A percentile compares a stretch with the other conserved stretches of the same genome.
Evolutionary conservation across 805 yeast species (phyloP).

Genomic region (Suhomyces sp.): DNA sequence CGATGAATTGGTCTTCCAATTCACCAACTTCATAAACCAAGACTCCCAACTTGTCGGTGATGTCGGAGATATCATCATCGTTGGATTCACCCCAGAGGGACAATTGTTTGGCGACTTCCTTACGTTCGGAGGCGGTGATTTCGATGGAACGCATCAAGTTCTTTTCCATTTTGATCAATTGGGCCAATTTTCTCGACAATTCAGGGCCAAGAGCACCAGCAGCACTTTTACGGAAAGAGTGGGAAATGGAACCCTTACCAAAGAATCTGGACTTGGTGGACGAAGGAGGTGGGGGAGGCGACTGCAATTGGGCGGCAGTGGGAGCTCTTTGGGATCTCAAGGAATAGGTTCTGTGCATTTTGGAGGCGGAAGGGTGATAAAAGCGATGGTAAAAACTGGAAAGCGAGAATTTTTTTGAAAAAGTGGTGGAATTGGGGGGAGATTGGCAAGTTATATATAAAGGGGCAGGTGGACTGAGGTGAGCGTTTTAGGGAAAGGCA

Average conservation of each 20-base stretch:
- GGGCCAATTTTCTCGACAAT: conserved; percentile 86
- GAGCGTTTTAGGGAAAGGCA: conserved; percentile 3
- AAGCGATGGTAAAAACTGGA: no score
- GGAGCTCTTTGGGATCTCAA: conserved; percentile 78
- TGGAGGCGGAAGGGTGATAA: no score
- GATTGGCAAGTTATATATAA: conserved; percentile 4
- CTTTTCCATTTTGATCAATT: conserved; percentile 93
- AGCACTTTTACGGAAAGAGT: conserved; percentile 72
- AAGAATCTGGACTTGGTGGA: conserved; percentile 71
- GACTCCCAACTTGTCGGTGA: conserved; percentile 96
- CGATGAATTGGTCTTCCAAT: conserved; percentile 96
- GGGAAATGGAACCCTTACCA: conserved; percentile 70
- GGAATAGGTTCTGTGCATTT: conserved; percentile 84
- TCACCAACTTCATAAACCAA: conserved; percentile 95
- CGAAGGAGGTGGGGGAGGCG: conserved; percentile 81
- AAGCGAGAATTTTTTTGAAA: conserved; percentile 4
- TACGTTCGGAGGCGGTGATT: conserved; percentile 88
- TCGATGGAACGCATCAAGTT: conserved; percentile 92
- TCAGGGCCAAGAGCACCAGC: conserved; percentile 96
- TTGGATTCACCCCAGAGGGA: conserved; percentile 98
- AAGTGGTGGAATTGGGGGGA: conserved; percentile 8
- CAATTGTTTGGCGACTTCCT: conserved; percentile 95
- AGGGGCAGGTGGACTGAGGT: conserved; percentile 4
- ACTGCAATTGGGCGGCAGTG: conserved; percentile 75
- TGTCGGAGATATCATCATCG: conserved; percentile 95